Base-by-base conservation (phyloP, 345 rosid species). In the Kandelia obovata region DNA sequence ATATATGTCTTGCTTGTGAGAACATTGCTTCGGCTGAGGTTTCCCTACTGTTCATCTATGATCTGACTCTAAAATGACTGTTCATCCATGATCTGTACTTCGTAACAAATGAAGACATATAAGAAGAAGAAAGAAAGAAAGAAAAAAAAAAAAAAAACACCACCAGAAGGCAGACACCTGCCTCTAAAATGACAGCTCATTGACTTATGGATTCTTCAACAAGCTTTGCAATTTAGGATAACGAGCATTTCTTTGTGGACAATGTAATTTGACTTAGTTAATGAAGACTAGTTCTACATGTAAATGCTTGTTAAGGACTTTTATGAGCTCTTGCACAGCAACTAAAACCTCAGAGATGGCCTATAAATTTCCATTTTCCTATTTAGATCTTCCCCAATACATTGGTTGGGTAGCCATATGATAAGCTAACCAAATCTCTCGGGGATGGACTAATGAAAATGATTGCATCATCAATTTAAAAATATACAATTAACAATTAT, bases 21-120 rank as follows among this genome's bases (percentile, higher is more conserved):
- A 34, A 75, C 75, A 63, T 82, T 55, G 78, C 76, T 28, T 75
- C 75, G n/a, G 35, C 34, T 75, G 71, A 67, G 79, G 77, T 67
- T 70, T 34, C 71, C 76, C 39, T 58, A 56, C 67, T 30, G 7
- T 65, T 73, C 73, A 76, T 68, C 62, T 43, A 68, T 59, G 62
- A 57, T 43, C 64, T 21, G 15, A 37, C 6, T 17, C 7, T 13
- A 53, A 34, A 32, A 62, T 1, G 37, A 60, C 67, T 30, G 7
- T 65, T 75, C 73, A 76, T 68, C 62, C 51, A 68, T 59, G 62
- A 57, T 51, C 64, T 61, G 63, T 55, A 32, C 32, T 28, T 56
- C 25, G n/a, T 16, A 25, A 10, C 56, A 53, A 32, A 39, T 13
- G 17, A 43, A 43, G 49, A 5, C 49, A 30, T 56, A 64, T 55